Conservation (phyloP, 2,329 filamentous ascomycete genomes). For the Cucurbitaria berberidis region DNA sequence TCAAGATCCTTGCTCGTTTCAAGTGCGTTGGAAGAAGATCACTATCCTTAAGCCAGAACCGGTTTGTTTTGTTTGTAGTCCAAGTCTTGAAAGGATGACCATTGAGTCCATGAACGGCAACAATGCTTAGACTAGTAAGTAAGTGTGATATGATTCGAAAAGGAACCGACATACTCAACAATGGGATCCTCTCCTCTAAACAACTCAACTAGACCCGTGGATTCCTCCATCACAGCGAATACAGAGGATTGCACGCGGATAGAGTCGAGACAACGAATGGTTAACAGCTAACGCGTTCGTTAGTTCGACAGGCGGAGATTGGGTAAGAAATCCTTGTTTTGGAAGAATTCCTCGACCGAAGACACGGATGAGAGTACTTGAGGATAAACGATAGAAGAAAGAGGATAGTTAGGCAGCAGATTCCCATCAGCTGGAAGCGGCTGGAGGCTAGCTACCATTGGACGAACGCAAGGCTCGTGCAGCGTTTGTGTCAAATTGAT, state of each 20-base stretch:
- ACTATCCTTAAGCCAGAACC: conserved; percentile 24
- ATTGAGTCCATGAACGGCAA: conserved; percentile 35
- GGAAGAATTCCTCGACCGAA: background rate
- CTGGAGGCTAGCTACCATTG: background rate
- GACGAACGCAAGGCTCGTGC: background rate
- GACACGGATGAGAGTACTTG: background rate
- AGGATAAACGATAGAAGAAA: background rate
- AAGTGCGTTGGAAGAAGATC: conserved; percentile 34
- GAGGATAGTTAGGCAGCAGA: background rate
- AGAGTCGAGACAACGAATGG: background rate
- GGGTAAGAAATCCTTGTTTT: background rate
- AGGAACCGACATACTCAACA: background rate
- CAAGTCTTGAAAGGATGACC: conserved; percentile 32
- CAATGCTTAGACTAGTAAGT: conserved; percentile 17
- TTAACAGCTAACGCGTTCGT: background rate
- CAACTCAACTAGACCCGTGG: background rate
- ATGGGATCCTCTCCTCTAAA: background rate
- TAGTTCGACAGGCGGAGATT: background rate
- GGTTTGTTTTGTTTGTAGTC: conserved; percentile 22
- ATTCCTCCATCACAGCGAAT: background rate
- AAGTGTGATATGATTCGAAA: background rate
- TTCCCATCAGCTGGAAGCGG: background rate
- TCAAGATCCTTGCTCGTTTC: conserved; percentile 41
- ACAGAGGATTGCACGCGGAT: background rate
- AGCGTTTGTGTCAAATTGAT: background rate